phyloP scores from a whole-genome alignment of 2,329 filamentous ascomycete species.

The Myriosclerotinia curreyana region DNA sequence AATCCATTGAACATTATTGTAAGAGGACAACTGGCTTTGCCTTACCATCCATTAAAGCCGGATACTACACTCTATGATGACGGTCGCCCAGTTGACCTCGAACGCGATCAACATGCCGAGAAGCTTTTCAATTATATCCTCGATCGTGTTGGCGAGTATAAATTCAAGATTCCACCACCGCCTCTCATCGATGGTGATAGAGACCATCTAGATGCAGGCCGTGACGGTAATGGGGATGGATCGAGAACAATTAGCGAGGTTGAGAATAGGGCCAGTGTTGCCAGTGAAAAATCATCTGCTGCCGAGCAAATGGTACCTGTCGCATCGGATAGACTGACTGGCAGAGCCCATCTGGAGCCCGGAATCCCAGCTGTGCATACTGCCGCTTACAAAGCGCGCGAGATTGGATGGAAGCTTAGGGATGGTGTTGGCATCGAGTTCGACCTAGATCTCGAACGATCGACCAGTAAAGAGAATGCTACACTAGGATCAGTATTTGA shows the following conservation, averaged over 20 bases:
- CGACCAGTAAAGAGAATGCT: conserved; percentile 59
- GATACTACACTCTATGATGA: conserved; percentile 87
- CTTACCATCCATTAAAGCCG: conserved; percentile 77
- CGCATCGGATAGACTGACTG: conserved; percentile 66
- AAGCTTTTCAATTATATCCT: conserved; percentile 93
- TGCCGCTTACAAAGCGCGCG: conserved; percentile 71
- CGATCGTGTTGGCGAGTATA: conserved; percentile 86
- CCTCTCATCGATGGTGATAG: conserved; percentile 79
- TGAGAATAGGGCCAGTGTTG: conserved; percentile 60
- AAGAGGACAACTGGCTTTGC: conserved; percentile 81
- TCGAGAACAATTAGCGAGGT: conserved; percentile 68
- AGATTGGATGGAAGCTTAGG: conserved; percentile 80
- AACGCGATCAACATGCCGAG: conserved; percentile 79
- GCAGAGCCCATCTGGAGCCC: conserved; percentile 67
- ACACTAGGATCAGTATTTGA: conserved; percentile 91
- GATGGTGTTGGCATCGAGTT: conserved; percentile 58
- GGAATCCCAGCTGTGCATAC: conserved; percentile 66
- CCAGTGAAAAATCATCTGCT: conserved; percentile 36
- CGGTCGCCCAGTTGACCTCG: conserved; percentile 72
- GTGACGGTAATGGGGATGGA: conserved; percentile 70
- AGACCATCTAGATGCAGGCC: conserved; percentile 75
- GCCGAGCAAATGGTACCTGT: conserved; percentile 57
- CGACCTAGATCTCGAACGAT: conserved; percentile 67
- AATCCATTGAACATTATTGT: conserved; percentile 92
- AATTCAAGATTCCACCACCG: conserved; percentile 68